Percentiles rank a stretch among this genome's conserved stretches.
Evolutionary conservation across 345 rosid genomes (phyloP).

Genomic region (Rhodomyrtus tomentosa): DNA sequence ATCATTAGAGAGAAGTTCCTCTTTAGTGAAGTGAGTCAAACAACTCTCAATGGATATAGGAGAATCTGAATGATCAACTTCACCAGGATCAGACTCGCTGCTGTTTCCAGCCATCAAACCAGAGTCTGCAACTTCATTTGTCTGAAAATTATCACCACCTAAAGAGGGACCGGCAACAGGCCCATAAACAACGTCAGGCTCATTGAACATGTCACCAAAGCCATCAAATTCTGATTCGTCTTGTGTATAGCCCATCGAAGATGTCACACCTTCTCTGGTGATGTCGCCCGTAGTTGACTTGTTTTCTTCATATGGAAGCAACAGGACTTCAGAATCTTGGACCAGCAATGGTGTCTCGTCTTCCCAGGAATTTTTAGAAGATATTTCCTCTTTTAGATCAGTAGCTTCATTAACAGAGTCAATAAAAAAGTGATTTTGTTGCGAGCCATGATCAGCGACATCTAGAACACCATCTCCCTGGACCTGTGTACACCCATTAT

Average conservation of each 20-base stretch:
- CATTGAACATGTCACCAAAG: constrained; percentile 80
- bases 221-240: constrained; percentile 68
- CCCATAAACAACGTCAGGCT: constrained; percentile 54
- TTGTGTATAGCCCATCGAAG: constrained; percentile 38
- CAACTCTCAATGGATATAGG: constrained; percentile 91
- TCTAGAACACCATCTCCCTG: background rate
- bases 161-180: constrained; percentile 54
- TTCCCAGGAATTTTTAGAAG: constrained; percentile 54
- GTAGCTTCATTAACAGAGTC: constrained; percentile 20
- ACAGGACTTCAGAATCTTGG: constrained; percentile 52
- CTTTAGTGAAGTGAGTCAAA: constrained; percentile 70
- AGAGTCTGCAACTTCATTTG: constrained; percentile 32
- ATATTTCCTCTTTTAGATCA: constrained; percentile 21
- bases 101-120: constrained; percentile 35
- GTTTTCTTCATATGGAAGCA: constrained; percentile 74
- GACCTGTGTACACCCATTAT: background rate
- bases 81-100: constrained; percentile 93
- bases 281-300: constrained; percentile 11
- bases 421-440: constrained; percentile 3
- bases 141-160: background rate
- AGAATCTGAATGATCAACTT: constrained; percentile 79
- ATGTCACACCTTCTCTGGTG: constrained; percentile 24
- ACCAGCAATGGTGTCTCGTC: constrained; percentile 51
- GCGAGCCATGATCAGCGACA: constrained; percentile 15
- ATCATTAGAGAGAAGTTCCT: constrained; percentile 75